These are phyloP conservation scores for Globisporangium alternatum DNA, from an alignment of 352 stramenopile species.

Conservation along the genomic window DNA sequence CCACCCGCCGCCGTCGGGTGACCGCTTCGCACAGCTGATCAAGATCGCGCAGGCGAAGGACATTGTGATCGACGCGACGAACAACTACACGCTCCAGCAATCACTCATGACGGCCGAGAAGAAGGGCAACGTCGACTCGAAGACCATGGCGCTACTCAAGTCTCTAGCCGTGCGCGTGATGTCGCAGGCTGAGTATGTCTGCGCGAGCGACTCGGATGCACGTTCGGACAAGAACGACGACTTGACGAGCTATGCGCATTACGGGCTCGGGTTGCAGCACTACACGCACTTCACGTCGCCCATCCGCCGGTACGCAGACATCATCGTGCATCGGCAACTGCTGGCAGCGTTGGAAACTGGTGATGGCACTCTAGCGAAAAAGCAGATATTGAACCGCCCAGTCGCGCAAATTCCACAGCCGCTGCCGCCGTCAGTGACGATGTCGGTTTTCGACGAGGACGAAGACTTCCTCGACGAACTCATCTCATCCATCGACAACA, in stretches of 20 bases:
- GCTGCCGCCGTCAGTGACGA: constrained; percentile 43
- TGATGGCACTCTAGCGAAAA: background rate
- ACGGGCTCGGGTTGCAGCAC: constrained; percentile 84
- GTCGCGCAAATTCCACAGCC: constrained; percentile 4
- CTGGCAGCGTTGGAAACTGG: constrained; percentile 44
- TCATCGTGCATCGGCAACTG: constrained; percentile 90
- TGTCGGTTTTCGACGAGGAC: constrained; percentile 58
- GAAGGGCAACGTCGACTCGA: constrained; percentile 57
- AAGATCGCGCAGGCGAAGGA: constrained; percentile 67
- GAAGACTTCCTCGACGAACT: constrained; percentile 68
- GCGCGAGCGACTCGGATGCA: constrained; percentile 55
- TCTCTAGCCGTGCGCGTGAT: constrained; percentile 93
- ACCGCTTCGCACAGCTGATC: constrained; percentile 74
- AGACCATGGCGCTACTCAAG: constrained; percentile 89
- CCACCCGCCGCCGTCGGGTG: constrained; percentile 75
- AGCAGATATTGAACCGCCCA: background rate
- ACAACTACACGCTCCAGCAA: constrained; percentile 82
- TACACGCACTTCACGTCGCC: constrained; percentile 93
- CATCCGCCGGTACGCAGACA: constrained; percentile 89
- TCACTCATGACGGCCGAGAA: constrained; percentile 58
- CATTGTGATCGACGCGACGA: constrained; percentile 69
- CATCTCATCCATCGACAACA: constrained; percentile 57
- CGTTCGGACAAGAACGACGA: constrained; percentile 38
- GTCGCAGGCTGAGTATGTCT: constrained; percentile 94
- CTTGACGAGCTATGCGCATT: constrained; percentile 75